A percentile compares a stretch with the other conserved stretches of the same genome.
phyloP scores from a whole-genome alignment of 225 moss, liverwort and hornwort species.

The Rhytidiadelphus loreus region DNA sequence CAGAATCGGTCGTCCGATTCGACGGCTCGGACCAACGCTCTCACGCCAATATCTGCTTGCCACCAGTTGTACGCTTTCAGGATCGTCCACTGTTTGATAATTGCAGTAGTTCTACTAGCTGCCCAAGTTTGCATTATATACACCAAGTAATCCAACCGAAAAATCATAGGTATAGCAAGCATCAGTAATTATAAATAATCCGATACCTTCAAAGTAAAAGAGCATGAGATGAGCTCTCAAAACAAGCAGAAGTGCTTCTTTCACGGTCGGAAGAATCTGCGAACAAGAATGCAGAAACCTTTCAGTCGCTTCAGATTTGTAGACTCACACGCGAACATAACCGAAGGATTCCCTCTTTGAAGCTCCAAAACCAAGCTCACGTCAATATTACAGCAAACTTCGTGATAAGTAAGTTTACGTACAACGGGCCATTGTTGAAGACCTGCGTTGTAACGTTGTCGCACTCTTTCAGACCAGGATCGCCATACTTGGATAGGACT shows the following conservation, averaged over 20 bases:
- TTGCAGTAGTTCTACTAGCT: not conserved
- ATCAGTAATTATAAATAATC: not conserved
- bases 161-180: not conserved
- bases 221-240: slow-evolving; percentile 96
- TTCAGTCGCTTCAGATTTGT: not conserved
- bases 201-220: slow-evolving; percentile 93
- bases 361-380: not conserved
- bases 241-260: slow-evolving; percentile 70
- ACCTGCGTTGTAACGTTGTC: slow-evolving; percentile 35
- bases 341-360: not conserved
- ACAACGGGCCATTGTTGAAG: slow-evolving; percentile 87
- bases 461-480: slow-evolving; percentile 33
- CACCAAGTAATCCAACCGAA: not conserved
- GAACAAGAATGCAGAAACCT: not conserved
- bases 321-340: not conserved
- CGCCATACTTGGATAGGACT: slow-evolving; percentile 24
- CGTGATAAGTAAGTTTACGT: slow-evolving; percentile 1
- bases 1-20: not conserved
- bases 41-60: not conserved
- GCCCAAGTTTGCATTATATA: not conserved
- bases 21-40: not conserved
- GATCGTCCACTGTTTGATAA: not conserved
- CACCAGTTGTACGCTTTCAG: not conserved
- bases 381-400: not conserved
- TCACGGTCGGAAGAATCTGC: slow-evolving; percentile 92